phyloP scores from a whole-genome alignment of 148 eudicot genomes.

The Silene uniflora region DNA sequence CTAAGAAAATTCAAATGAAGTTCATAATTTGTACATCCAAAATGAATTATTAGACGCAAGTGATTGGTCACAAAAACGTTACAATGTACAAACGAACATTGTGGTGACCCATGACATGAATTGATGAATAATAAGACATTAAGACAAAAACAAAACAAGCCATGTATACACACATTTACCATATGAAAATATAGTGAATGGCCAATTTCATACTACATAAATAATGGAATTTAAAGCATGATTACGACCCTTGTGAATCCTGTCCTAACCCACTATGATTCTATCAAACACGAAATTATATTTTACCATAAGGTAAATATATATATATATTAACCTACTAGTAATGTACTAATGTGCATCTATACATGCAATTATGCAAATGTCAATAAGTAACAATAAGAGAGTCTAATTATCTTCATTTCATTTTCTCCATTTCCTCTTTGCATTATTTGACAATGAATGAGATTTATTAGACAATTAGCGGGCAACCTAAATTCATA shows the following conservation, averaged over 20 bases:
- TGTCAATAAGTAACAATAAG: too few relatives aligned
- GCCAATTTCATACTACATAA: neutral
- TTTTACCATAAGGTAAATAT: too few relatives aligned
- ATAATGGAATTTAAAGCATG: neutral
- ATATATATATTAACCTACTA: too few relatives aligned
- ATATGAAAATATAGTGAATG: neutral
- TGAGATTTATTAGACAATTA: too few relatives aligned
- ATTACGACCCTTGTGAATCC: neutral
- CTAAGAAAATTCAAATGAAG: slow-evolving; percentile 5
- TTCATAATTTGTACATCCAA: neutral
- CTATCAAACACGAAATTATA: too few relatives aligned
- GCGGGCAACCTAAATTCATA: too few relatives aligned
- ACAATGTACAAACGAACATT: neutral
- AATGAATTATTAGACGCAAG: neutral
- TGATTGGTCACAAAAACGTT: neutral
- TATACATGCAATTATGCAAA: too few relatives aligned
- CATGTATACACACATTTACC: neutral
- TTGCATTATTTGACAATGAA: too few relatives aligned
- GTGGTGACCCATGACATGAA: slow-evolving; percentile 11
- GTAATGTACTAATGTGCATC: too few relatives aligned
- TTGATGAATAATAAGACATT: neutral
- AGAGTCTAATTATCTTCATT: too few relatives aligned
- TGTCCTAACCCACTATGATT: neutral
- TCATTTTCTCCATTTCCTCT: too few relatives aligned
- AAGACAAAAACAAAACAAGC: slow-evolving; percentile 5